Base-by-base conservation (phyloP, 495 filamentous ascomycete species). In the Aspergillus steynii region DNA sequence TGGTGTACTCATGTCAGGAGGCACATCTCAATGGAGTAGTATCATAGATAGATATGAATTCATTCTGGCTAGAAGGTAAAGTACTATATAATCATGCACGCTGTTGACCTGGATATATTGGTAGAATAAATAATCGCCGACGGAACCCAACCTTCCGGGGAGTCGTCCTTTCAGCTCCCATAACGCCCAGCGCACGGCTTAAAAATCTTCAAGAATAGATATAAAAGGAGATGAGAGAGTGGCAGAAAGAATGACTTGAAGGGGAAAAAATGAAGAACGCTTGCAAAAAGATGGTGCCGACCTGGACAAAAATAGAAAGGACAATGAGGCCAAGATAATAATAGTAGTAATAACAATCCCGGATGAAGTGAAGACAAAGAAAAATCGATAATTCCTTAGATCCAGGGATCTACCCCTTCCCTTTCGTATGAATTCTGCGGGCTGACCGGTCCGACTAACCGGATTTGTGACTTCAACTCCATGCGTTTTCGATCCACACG, bases 401-500 rank as follows among this genome's bases (percentile, higher is more conserved):
- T 53, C 77, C 77, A 79, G 6, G 71, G 72, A 66, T 77, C 73
- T 25, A 60, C 45, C 46, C 60, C 63, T 26, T 51, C 47, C 46
- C 61, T 62, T 26, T 49, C 61, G 65, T 71, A 71, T 26, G 66
- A 61, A 10, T 58, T 68, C 63, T 77, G 71, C 1, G 74, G 70
- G 37, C 78, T 77, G 3, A 76, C 70, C 14, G 76, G 69, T 14
- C 77, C 75, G 55, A 83, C 63, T 4, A 82, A 50, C 48, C 73
- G 74, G 50, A 84, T 82, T 56, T 75, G 74, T 14, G 71, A 69
- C 68, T 81, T 83, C 60, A 82, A 32, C 47, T 70, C 60, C 48
- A 72, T 74, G 32, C 77, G 71, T 15, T 73, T 65, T 20, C 71
- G 71, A 48, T 78, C 74, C 14, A 70, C 65, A 45, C 73, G 71